Conservation (phyloP, 2,329 filamentous ascomycete genomes). For the Xylaria sp. region DNA sequence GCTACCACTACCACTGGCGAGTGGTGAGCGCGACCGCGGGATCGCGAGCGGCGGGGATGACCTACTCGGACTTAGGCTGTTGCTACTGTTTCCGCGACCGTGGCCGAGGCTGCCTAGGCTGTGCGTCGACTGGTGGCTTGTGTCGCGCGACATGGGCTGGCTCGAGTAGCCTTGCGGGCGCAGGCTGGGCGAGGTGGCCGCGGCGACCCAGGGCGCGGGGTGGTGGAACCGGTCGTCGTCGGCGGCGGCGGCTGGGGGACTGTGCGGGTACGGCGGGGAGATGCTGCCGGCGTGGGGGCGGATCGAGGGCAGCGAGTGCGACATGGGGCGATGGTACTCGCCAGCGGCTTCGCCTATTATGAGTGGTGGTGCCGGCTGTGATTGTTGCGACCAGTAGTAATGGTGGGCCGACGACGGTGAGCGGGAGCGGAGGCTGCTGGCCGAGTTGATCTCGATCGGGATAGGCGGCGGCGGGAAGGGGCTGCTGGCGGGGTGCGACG, state of each 20-base stretch:
- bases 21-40: slow-evolving; percentile 4
- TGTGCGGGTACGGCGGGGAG: slow-evolving; percentile 29
- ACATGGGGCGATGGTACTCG: slow-evolving; percentile 19
- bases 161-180: slow-evolving; percentile 48
- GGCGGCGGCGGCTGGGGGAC: slow-evolving; percentile 26
- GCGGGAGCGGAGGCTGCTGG: slow-evolving; percentile 33
- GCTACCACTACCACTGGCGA: too few relatives aligned
- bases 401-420: slow-evolving; percentile 11
- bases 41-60: slow-evolving; percentile 27
- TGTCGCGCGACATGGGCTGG: slow-evolving; percentile 53
- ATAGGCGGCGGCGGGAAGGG: slow-evolving; percentile 37
- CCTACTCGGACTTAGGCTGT: too few relatives aligned
- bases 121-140: slow-evolving; percentile 44
- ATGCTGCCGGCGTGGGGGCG: slow-evolving; percentile 13
- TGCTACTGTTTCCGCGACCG: too few relatives aligned
- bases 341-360: slow-evolving; percentile 24
- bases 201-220: slow-evolving; percentile 28
- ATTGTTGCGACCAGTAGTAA: neutral
- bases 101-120: too few relatives aligned
- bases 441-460: slow-evolving; percentile 34
- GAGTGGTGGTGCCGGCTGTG: slow-evolving; percentile 14
- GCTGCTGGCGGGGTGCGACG: slow-evolving; percentile 26
- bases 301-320: slow-evolving; percentile 29
- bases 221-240: slow-evolving; percentile 24
- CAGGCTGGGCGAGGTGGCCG: slow-evolving; percentile 21